phyloP scores from a whole-genome alignment of 2,329 filamentous ascomycete genomes.

The Penicillium freii region DNA sequence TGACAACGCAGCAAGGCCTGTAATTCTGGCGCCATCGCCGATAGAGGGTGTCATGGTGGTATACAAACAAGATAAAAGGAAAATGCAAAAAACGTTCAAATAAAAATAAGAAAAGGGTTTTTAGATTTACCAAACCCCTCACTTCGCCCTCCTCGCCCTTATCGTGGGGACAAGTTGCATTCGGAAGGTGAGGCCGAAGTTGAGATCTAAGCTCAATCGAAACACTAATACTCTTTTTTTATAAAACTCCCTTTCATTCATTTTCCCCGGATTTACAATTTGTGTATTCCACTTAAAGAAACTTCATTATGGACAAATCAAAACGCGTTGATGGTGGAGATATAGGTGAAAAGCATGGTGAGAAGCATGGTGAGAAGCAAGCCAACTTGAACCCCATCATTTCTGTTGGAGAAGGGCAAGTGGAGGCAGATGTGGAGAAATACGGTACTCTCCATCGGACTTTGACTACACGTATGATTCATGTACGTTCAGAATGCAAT shows the following conservation, averaged over 20 bases:
- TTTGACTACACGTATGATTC: constrained; percentile 32
- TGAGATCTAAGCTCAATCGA: no score
- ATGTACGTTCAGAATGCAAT: not conserved
- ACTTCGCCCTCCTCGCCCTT: not conserved
- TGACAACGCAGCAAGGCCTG: not conserved
- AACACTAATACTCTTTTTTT: no score
- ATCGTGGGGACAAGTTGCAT: not conserved
- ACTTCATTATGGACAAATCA: not conserved
- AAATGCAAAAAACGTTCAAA: no score
- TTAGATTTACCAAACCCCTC: no score
- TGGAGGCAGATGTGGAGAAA: not conserved
- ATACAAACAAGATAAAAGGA: not conserved
- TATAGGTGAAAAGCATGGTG: not conserved
- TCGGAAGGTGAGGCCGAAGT: not conserved
- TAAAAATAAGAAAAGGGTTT: no score
- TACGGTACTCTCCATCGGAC: not conserved
- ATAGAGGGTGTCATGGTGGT: not conserved
- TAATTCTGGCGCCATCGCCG: not conserved
- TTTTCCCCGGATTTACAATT: no score
- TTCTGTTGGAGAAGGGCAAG: not conserved
- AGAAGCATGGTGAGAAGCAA: not conserved
- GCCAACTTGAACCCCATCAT: not conserved
- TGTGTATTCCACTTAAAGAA: no score
- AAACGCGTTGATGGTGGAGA: not conserved
- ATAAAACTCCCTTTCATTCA: no score